Percentiles rank a stretch among this genome's conserved stretches.
Conservation (phyloP, 169 alveolate genomes). For the Toxoplasma gondii region DNA sequence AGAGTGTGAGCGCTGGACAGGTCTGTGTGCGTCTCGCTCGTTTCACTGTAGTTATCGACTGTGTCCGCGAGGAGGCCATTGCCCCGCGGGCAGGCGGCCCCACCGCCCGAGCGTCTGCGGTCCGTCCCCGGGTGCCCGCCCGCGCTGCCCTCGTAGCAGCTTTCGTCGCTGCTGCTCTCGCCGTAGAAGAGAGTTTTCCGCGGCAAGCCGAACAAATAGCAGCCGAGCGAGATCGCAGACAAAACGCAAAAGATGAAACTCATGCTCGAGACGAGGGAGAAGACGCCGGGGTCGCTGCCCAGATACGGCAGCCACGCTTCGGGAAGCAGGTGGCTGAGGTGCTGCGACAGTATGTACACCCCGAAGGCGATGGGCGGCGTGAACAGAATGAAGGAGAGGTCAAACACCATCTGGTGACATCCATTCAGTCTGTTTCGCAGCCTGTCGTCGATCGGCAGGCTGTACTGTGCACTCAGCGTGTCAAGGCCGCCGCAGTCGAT, state of each 20-base stretch:
- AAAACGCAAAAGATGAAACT: neutral
- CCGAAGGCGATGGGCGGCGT: conserved; percentile 52
- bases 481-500: conserved; percentile 77
- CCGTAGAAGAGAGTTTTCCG: neutral
- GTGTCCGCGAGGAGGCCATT: neutral
- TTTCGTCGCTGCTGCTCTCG: neutral
- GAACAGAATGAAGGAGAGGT: conserved; percentile 68
- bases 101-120: neutral
- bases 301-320: neutral
- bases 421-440: conserved; percentile 50
- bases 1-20: conserved; percentile 22
- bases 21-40: conserved; percentile 6
- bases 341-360: neutral
- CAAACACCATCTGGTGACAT: conserved; percentile 69
- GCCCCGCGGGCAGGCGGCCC: neutral
- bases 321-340: conserved; percentile 3
- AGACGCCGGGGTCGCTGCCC: conserved; percentile 19
- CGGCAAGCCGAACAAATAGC: conserved; percentile 27
- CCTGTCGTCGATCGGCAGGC: conserved; percentile 59
- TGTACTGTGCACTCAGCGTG: conserved; percentile 68
- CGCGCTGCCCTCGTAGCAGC: conserved; percentile 14
- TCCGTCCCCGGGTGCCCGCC: neutral
- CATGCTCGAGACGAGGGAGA: conserved; percentile 9
- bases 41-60: conserved; percentile 12
- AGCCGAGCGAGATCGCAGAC: conserved; percentile 7